Evolutionary conservation across 1,139 yeast species (phyloP).

Genomic region (Eremothecium gossypii): DNA sequence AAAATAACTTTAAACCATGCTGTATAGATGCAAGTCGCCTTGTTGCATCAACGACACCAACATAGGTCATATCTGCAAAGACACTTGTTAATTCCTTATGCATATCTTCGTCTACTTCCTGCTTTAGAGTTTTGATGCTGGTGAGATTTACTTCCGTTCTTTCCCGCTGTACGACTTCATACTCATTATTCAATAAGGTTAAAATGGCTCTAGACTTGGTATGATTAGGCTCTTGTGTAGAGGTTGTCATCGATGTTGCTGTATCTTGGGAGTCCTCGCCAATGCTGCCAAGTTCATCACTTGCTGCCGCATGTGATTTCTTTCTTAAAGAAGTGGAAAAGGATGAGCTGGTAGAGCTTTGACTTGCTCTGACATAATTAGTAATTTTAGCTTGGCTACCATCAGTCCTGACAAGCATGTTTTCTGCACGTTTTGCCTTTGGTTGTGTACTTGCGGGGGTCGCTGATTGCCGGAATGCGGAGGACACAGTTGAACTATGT

Average conservation of each 20-base stretch:
- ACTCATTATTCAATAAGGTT: slow-evolving; percentile 7
- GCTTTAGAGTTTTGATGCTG: slow-evolving; percentile 48
- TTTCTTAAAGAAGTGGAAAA: background rate
- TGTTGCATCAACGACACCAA: slow-evolving; percentile 72
- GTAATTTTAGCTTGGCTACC: slow-evolving; percentile 53
- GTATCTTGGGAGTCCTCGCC: slow-evolving; percentile 5
- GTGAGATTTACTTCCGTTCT: slow-evolving; percentile 39
- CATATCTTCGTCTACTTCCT: slow-evolving; percentile 39
- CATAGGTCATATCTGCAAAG: slow-evolving; percentile 60
- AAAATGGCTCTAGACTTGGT: background rate
- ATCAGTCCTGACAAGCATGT: slow-evolving; percentile 68
- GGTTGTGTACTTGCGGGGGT: background rate
- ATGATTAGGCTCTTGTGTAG: background rate
- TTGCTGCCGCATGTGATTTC: background rate
- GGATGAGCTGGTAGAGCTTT: slow-evolving; percentile 3
- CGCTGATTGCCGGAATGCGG: slow-evolving; percentile 1
- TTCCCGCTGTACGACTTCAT: slow-evolving; percentile 17
- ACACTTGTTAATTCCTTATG: slow-evolving; percentile 54
- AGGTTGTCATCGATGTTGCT: slow-evolving; percentile 1
- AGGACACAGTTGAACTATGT: background rate
- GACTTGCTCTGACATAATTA: slow-evolving; percentile 31
- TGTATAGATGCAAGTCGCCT: slow-evolving; percentile 75
- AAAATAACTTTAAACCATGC: slow-evolving; percentile 62
- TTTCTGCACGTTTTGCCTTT: slow-evolving; percentile 39
- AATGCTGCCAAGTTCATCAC: background rate